Evolutionary conservation across 2,329 filamentous ascomycete species (phyloP), one percentile per base, ranked within the genome.

Genomic region (Pseudogymnoascus sp.): DNA sequence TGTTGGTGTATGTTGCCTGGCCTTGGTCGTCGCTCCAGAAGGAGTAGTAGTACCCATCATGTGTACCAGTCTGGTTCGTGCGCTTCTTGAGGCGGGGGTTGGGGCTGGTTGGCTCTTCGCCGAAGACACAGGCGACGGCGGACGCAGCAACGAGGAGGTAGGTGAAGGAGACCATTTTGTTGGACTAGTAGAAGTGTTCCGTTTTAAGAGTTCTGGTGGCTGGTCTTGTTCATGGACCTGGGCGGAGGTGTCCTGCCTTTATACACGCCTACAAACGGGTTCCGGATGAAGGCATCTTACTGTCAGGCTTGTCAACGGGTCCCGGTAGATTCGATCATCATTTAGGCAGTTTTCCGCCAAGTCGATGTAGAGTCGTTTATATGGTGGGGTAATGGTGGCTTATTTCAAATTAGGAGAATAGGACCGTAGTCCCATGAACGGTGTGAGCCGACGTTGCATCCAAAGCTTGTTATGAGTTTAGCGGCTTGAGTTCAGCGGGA

Each of bases 21-120:
- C 75, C 77, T 25, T 72, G 75, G 25, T 79, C 78, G 64, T 84
- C 82, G 63, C 79, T 82, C 81, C 80, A 85, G 76, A 79, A 84
- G 2, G 25, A 34, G 49, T 34, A 56, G 49, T 34, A 56, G 16
- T 18, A 56, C 12, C 49, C 49, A 18, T 5, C n/a, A 9, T 56
- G 3, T 2, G 9, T 12, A 34, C 49, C 49, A 7, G 49, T 56
- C 49, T 56, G 49, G 28, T 56, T 56, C 25, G 49, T 34, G 25
- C 49, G 49, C 49, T 56, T 56, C 49, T 56, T 56, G 25, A 56
- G 49, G 14, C 46, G 46, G 7, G 49, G 25, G 49, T 56, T 56
- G 49, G 49, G 25, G 49, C 49, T 56, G 49, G 49, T 56, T 28
- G 23, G 43, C 49, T 56, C 49, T 34, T 56, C 49, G 9, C 25